phyloP scores from a whole-genome alignment of 345 rosid genomes.

The Populus alba region DNA sequence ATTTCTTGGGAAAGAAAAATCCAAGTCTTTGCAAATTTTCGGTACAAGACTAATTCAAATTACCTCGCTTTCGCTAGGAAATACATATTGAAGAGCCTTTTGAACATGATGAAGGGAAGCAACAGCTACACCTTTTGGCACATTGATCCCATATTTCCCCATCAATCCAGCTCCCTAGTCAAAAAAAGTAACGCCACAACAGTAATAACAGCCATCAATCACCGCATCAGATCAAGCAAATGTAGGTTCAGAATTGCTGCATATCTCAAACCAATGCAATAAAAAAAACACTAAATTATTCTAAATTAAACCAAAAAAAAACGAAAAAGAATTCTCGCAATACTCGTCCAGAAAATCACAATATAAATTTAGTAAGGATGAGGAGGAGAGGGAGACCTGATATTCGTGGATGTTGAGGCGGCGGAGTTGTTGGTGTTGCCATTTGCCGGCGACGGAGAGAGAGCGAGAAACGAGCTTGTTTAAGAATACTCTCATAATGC shows the following conservation, averaged over 20 bases:
- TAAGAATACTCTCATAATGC: constrained; percentile 62
- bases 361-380: background rate
- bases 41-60: background rate
- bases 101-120: constrained; percentile 62
- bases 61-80: constrained; percentile 80
- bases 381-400: constrained; percentile 48
- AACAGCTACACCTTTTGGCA: constrained; percentile 84
- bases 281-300: background rate
- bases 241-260: background rate
- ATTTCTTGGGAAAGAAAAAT: background rate
- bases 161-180: constrained; percentile 89
- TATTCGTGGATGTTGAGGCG: constrained; percentile 97
- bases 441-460: constrained; percentile 72
- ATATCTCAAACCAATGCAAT: background rate
- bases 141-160: constrained; percentile 87
- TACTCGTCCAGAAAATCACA: background rate
- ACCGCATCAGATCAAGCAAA: background rate
- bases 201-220: background rate
- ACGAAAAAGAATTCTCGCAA: background rate
- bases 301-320: background rate
- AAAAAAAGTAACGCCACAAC: background rate
- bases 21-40: background rate
- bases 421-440: constrained; percentile 96
- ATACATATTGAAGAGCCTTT: constrained; percentile 54
- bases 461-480: constrained; percentile 73